Evolutionary conservation across 352 stramenopile species (phyloP).

Genomic region (Discostella stelligera): DNA sequence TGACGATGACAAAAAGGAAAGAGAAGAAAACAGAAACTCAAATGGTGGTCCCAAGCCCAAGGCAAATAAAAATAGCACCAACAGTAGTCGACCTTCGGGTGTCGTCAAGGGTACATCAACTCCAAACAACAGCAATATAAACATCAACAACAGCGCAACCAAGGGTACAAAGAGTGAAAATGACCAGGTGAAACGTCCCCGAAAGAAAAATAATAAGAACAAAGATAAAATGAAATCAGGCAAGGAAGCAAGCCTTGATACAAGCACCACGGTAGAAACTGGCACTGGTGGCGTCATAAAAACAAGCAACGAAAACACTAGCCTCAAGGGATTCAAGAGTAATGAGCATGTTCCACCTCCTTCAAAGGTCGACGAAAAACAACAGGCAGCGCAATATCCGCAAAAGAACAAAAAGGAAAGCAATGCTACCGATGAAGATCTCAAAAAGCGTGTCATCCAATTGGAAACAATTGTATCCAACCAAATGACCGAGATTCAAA

Average conservation of each 20-base stretch:
- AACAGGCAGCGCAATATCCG: constrained; percentile 2
- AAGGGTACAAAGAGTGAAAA: constrained; percentile 7
- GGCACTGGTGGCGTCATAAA: constrained; percentile 24
- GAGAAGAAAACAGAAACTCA: constrained; percentile 11
- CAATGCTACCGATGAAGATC: constrained; percentile 19
- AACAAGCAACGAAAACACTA: constrained; percentile 39
- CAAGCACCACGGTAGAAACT: constrained; percentile 9
- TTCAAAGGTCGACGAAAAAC: neutral
- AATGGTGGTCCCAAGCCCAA: constrained; percentile 9
- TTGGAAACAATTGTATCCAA: constrained; percentile 72
- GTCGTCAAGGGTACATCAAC: constrained; percentile 13
- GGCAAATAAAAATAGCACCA: constrained; percentile 21
- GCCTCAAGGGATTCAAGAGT: constrained; percentile 48
- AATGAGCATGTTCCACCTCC: constrained; percentile 1
- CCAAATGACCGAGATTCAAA: constrained; percentile 73
- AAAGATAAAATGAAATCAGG: constrained; percentile 11
- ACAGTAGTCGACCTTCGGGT: constrained; percentile 7
- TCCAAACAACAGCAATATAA: constrained; percentile 4
- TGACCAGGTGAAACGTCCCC: constrained; percentile 10
- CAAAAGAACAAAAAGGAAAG: constrained; percentile 2
- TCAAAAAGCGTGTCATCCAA: constrained; percentile 58
- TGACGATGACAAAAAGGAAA: constrained; percentile 33
- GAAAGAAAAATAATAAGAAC: constrained; percentile 18
- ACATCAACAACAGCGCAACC: constrained; percentile 1
- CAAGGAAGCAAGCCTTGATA: constrained; percentile 2